Evolutionary conservation across 371 early-diverging fungal genomes (phyloP), one percentile per base, ranked within the genome.

Genomic region (Mucor saturninus): DNA sequence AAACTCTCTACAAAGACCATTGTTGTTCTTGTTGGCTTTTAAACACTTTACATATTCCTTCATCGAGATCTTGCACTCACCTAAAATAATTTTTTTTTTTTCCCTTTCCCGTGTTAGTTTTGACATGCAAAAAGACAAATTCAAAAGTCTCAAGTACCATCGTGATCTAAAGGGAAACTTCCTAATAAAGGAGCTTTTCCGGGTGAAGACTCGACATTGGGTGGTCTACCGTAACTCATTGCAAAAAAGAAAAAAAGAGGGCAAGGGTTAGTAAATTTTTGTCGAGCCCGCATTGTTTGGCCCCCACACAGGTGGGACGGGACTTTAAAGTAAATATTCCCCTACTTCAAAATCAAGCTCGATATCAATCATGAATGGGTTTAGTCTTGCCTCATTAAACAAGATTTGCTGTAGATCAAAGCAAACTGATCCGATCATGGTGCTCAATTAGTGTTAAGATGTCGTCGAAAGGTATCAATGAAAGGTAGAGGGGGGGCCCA

Each of bases 151-250:
- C 15, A 5, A 13, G 13, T 81, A 86, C 87, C 87, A 51, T 87
- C 83, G 59, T 89, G 89, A 71, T 94, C 94, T 48, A 94, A 73
- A 35, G 94, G 92, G 63, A 94, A 94, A 59, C 89, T 87, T 14
- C 94, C 94, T 52, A 86, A 79, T 50, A 88, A 88, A 21, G 94
- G 94, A 3, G 94, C 89, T 32, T 76, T 76, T 7, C 91, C 83
- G 7, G 75, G 81, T 59, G 84, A 84, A n/a, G 84, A 80, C 64
- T 75, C 76, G 51, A 85, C 77, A 60, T 81, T 83, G 9, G 86
- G 83, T 13, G 89, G 78, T 61, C 86, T 76, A 50, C 89, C 89
- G 67, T 85, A 88, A 73, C 82, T 76, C 89, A 89, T 89, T 45
- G 6, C 29, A 31, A 13, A 10, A 21, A 21, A 21, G 21, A 21